A percentile compares a stretch with the other conserved stretches of the same genome.
These are phyloP conservation scores for Aureobasidium musti DNA, from an alignment of 2,329 filamentous ascomycete species.

Conservation along the genomic window DNA sequence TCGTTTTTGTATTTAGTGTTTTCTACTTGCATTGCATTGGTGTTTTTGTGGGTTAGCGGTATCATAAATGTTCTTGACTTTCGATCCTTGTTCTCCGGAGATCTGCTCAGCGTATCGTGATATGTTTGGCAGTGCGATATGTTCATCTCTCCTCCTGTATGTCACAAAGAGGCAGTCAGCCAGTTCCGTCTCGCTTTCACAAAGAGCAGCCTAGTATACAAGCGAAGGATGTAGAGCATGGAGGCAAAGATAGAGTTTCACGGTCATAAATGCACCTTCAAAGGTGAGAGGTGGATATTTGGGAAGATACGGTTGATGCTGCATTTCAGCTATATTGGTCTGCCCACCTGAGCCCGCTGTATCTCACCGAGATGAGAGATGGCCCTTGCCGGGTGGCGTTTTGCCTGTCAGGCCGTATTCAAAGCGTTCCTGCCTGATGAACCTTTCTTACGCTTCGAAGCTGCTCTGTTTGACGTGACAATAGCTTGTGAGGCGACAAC, in stretches of 20 bases:
- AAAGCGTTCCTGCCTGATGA: no score
- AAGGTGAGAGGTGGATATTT: neutral
- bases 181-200: neutral
- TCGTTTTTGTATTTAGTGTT: neutral
- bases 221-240: neutral
- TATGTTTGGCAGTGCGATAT: neutral
- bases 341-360: no score
- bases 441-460: no score
- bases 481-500: no score
- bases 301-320: neutral
- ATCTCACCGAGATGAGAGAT: no score
- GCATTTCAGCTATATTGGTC: no score
- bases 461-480: no score
- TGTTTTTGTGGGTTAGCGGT: conserved; percentile 7
- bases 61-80: neutral
- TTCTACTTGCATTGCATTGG: conserved; percentile 3
- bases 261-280: neutral
- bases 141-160: neutral
- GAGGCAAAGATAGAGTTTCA: neutral
- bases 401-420: no score
- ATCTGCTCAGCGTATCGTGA: neutral
- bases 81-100: neutral
- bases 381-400: no score
- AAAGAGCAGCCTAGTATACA: neutral
- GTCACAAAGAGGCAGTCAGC: no score